Evolutionary conservation across 768 basidiomycete species (phyloP), one percentile per base, ranked within the genome.

Genomic region (Collybia sp.): DNA sequence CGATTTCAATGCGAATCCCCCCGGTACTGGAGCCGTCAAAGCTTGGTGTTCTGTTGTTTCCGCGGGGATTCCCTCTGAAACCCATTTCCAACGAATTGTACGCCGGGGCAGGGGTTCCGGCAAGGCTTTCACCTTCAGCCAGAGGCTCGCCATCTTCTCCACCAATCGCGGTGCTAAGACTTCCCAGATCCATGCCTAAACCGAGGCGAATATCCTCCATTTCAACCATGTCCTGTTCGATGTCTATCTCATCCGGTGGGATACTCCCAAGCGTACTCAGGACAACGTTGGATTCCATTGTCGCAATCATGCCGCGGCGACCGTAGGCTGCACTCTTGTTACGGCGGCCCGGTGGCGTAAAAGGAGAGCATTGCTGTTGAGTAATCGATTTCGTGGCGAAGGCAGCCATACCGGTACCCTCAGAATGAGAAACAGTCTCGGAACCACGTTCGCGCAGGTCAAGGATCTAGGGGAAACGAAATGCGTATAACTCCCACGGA

Each of bases 381-480:
- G 75, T 67, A 50, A 77, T 70, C 16, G 79, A 79, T 56, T 83
- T 83, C 13, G 82, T 80, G 17, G 81, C 80, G 48, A 83, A 84
- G 1, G 79, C 80, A 11, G 79, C 75, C 40, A 83, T 75, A 5
- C 82, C 82, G 11, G 79, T 80, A n/a, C 80, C 81, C 51, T 83
- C 82, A 12, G 85, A 88, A 58, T 86, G 82, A 1, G 79, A 75
- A 15, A 82, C 83, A 6, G 87, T 88, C 58, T 88, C 84, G 0
- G 86, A 85, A 35, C 88, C 85, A 47, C 87, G 82, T 59, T 90
- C 84, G 19, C 85, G 85, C 50, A 90, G 77, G 59, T 90, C 88
- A 46, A 90, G 77, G 59, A 90, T 89, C 84, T 86, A 25, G 25
- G 25, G 40, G 15, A 6, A 41, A 49, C 45, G 30, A 42, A 37